A percentile compares a stretch with the other conserved stretches of the same genome.
phyloP scores from a whole-genome alignment of 129 eudicot species.

The Helianthus annuus region DNA sequence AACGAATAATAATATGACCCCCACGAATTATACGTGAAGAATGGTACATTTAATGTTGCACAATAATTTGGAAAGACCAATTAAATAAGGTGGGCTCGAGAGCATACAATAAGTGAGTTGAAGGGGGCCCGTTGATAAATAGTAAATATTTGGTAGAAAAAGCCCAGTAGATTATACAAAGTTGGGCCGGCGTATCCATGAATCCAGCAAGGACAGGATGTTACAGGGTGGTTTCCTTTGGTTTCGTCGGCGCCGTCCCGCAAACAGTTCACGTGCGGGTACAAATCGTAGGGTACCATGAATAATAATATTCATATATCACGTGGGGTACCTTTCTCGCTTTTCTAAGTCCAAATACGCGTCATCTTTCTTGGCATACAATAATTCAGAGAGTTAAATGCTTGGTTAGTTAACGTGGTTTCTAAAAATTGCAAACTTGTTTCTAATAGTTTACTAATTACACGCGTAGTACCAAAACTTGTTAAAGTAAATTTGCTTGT shows the following conservation, averaged over 20 bases:
- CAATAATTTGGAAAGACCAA: conserved; percentile 14
- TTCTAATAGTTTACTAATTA: no score
- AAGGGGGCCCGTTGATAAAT: conserved; percentile 17
- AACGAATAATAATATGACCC: background rate
- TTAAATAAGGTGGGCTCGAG: conserved; percentile 24
- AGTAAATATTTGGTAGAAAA: background rate
- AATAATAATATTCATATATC: conserved; percentile 25
- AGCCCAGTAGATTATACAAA: conserved; percentile 32
- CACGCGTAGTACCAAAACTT: no score
- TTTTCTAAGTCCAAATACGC: background rate
- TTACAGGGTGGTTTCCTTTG: no score
- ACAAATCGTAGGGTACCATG: conserved; percentile 32
- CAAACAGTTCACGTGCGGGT: conserved; percentile 45
- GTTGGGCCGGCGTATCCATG: conserved; percentile 22
- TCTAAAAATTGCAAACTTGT: no score
- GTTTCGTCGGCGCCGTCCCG: conserved; percentile 31
- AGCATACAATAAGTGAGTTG: background rate
- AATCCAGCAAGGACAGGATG: conserved; percentile 21
- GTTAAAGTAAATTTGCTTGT: no score
- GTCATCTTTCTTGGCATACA: no score
- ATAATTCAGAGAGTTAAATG: no score
- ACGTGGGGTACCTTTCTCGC: conserved; percentile 24
- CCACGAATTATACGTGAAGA: conserved; percentile 20
- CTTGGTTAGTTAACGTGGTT: no score
- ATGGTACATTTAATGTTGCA: conserved; percentile 8